phyloP scores from a whole-genome alignment of 345 rosid species.

The Eucalyptus brandiana region DNA sequence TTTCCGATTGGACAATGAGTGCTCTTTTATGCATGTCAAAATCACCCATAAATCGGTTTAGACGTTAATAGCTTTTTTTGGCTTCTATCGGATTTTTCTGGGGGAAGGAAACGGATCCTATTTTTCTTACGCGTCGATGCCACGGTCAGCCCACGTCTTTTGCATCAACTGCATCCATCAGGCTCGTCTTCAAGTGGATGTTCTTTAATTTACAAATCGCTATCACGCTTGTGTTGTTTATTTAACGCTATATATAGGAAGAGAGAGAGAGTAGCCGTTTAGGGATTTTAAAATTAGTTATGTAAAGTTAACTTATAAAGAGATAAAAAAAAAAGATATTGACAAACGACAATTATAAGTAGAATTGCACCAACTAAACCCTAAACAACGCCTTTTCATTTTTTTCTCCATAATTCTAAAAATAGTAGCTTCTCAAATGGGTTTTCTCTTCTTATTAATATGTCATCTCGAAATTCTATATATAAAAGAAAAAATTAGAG shows the following conservation, averaged over 20 bases:
- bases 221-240: not conserved
- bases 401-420: not conserved
- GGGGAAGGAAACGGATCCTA: not conserved
- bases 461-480: too few relatives aligned
- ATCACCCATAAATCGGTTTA: not conserved
- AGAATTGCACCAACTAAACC: not conserved
- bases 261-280: not conserved
- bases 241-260: not conserved
- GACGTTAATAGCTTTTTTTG: not conserved
- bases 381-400: not conserved
- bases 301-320: not conserved
- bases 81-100: not conserved
- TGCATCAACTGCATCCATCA: too few relatives aligned
- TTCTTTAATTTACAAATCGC: not conserved
- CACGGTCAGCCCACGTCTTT: not conserved
- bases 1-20: not conserved
- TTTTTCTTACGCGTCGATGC: not conserved
- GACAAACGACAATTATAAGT: not conserved
- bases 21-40: not conserved
- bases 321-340: too few relatives aligned
- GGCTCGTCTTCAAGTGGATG: not conserved
- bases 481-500: too few relatives aligned
- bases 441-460: not conserved
- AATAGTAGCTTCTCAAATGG: not conserved
- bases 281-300: not conserved